A percentile compares a stretch with the other conserved stretches of the same genome.
These are phyloP conservation scores for Pyricularia sp. DNA, from an alignment of 2,329 filamentous ascomycete genomes.

Conservation along the genomic window DNA sequence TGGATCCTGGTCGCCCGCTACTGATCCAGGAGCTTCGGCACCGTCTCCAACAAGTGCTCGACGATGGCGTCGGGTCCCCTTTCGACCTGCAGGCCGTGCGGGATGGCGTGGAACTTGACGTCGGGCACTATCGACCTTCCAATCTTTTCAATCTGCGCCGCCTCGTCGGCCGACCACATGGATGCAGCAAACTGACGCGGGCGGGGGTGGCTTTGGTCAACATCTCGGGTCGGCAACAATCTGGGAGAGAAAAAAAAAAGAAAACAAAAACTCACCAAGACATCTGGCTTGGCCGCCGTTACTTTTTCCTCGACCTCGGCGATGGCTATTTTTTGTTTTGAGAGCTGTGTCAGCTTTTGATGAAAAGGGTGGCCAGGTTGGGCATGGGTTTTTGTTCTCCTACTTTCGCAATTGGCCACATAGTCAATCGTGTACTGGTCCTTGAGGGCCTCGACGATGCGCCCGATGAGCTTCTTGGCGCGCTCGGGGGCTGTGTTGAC, in stretches of 20 bases:
- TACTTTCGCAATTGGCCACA: conserved; percentile 53
- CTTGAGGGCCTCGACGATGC: conserved; percentile 50
- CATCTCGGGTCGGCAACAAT: background rate
- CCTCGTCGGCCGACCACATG: conserved; percentile 39
- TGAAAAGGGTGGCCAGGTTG: no score
- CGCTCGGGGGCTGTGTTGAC: conserved; percentile 60
- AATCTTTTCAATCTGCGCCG: conserved; percentile 30
- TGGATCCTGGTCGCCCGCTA: background rate
- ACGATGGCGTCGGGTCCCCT: conserved; percentile 46
- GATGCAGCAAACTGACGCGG: conserved; percentile 47
- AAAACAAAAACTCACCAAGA: conserved; percentile 15
- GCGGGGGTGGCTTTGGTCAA: background rate
- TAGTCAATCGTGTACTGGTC: conserved; percentile 55
- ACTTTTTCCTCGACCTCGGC: conserved; percentile 36
- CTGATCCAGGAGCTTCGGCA: conserved; percentile 20
- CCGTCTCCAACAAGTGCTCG: conserved; percentile 34
- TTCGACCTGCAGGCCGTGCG: conserved; percentile 42
- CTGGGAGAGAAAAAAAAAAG: background rate
- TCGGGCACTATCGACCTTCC: conserved; percentile 33
- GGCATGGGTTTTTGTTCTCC: background rate
- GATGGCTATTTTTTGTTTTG: conserved; percentile 23
- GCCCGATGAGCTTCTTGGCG: conserved; percentile 52
- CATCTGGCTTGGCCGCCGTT: conserved; percentile 16
- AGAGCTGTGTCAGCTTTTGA: no score
- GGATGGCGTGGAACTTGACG: conserved; percentile 42